Conservation (phyloP, 257 asterid species). For the Lycium barbarum region DNA sequence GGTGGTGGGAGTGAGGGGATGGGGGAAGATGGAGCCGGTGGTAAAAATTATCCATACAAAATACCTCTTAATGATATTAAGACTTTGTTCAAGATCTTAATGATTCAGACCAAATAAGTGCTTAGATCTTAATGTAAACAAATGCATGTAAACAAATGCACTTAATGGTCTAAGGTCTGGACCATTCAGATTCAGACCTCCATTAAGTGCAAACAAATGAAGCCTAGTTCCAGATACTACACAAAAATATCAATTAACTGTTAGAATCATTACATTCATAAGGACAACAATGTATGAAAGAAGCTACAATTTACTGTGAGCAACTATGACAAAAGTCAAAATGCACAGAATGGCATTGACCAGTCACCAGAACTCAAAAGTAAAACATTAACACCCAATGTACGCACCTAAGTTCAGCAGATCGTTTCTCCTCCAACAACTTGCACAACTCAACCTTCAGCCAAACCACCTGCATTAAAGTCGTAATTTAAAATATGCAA, state of each 20-base stretch:
- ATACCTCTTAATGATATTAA: too few species aligned
- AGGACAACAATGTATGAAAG: neutral
- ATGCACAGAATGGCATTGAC: neutral
- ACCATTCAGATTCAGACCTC: too few species aligned
- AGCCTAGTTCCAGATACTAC: constrained; percentile 19
- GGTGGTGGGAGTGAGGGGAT: too few species aligned
- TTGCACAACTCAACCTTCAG: constrained; percentile 89
- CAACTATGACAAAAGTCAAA: constrained; percentile 5
- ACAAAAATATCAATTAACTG: neutral
- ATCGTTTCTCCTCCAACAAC: constrained; percentile 86
- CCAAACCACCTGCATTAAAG: constrained; percentile 75
- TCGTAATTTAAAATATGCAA: neutral
- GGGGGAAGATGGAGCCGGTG: too few species aligned
- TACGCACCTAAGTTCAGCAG: constrained; percentile 84
- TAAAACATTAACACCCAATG: neutral
- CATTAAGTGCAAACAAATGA: too few species aligned
- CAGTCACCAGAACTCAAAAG: neutral
- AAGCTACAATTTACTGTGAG: constrained; percentile 22
- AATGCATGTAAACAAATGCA: too few species aligned
- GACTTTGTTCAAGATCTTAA: too few species aligned
- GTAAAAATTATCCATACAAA: too few species aligned
- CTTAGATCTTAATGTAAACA: too few species aligned
- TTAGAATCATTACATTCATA: neutral
- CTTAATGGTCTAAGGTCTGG: too few species aligned
- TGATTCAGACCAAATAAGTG: too few species aligned